phyloP scores from a whole-genome alignment of 331 rosid species.

The Ulmus americana region DNA sequence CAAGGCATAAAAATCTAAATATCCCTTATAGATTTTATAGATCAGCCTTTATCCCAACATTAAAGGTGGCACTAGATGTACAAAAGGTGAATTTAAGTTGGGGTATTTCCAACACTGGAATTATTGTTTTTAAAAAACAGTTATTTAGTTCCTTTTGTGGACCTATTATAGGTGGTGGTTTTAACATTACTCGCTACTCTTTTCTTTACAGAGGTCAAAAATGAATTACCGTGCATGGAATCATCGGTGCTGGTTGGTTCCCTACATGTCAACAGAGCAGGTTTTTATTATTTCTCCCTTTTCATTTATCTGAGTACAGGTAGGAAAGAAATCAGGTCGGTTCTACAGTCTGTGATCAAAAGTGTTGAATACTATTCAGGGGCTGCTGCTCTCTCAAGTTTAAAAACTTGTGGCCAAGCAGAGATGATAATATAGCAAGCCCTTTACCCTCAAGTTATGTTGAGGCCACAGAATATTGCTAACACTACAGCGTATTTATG shows the following conservation, averaged over 20 bases:
- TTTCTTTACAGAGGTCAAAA: conserved; percentile 64
- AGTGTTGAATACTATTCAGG: conserved; percentile 4
- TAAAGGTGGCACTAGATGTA: background rate
- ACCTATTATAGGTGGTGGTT: background rate
- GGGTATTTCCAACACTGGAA: background rate
- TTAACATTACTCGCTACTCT: conserved; percentile 2
- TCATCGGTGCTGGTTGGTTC: conserved; percentile 80
- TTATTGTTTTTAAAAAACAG: background rate
- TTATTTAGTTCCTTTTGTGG: background rate
- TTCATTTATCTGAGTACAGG: background rate
- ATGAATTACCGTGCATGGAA: conserved; percentile 98
- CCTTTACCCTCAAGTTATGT: background rate
- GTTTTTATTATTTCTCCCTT: conserved; percentile 21
- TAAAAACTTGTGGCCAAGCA: background rate
- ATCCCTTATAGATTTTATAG: no score
- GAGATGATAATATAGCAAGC: background rate
- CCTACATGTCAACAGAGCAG: conserved; percentile 63
- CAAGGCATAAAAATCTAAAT: no score
- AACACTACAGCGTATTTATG: background rate
- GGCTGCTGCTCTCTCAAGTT: background rate
- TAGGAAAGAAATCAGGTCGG: background rate
- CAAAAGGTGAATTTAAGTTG: background rate
- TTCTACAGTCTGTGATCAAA: background rate
- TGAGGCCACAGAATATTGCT: background rate
- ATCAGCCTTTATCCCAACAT: background rate